Conservation (phyloP, 2,329 filamentous ascomycete genomes). For the Didymella sp. region DNA sequence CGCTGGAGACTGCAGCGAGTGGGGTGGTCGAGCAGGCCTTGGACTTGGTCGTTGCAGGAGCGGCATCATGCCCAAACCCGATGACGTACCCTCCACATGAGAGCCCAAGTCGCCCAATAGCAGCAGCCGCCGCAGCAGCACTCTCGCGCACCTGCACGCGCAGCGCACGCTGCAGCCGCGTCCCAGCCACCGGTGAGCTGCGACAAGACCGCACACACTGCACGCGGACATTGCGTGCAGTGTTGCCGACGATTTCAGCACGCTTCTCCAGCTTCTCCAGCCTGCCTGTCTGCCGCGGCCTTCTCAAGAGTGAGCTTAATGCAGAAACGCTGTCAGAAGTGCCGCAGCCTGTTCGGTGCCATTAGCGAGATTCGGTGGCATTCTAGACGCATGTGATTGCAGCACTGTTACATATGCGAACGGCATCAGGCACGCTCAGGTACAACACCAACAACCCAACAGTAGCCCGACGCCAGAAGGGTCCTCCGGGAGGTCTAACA, state of each 20-base stretch:
- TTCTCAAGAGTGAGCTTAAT: too few species aligned
- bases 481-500: slow-evolving; percentile 15
- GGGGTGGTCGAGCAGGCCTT: slow-evolving; percentile 2
- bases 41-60: slow-evolving; percentile 4
- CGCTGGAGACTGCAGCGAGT: slow-evolving; percentile 25
- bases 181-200: slow-evolving; percentile 4
- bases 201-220: too few species aligned
- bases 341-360: slow-evolving; percentile 5
- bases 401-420: slow-evolving; percentile 9
- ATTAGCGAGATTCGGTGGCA: slow-evolving; percentile 2
- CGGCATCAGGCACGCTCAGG: slow-evolving; percentile 14
- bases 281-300: not conserved
- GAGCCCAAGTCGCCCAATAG: slow-evolving; percentile 2
- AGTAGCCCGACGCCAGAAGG: slow-evolving; percentile 9
- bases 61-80: slow-evolving; percentile 3
- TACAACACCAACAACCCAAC: not conserved
- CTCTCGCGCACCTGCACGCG: slow-evolving; percentile 6
- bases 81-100: slow-evolving; percentile 11
- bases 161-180: slow-evolving; percentile 1
- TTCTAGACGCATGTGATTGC: slow-evolving; percentile 2
- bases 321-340: slow-evolving; percentile 2
- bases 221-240: not conserved
- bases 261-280: not conserved
- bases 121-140: not conserved
- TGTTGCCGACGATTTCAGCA: not conserved